Percentiles rank a stretch among this genome's conserved stretches.
phyloP scores from a whole-genome alignment of 495 filamentous ascomycete species.

The Penicillium bialowiezense region DNA sequence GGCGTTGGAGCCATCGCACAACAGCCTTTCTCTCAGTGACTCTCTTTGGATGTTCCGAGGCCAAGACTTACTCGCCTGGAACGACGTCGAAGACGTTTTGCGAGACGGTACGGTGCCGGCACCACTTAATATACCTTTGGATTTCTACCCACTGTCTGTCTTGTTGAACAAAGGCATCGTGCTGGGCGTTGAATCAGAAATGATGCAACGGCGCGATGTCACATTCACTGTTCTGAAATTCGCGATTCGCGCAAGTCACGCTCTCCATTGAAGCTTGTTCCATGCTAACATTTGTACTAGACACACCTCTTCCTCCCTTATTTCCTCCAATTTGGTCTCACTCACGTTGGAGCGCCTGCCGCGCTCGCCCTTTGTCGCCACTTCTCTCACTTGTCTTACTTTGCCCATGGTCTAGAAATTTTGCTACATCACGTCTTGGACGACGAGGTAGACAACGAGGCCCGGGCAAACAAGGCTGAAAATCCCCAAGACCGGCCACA shows the following conservation, averaged over 20 bases:
- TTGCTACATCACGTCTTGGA: conserved; percentile 92
- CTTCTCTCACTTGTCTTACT: conserved; percentile 83
- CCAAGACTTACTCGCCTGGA: conserved; percentile 74
- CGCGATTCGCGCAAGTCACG: conserved; percentile 66
- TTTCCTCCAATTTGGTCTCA: conserved; percentile 73
- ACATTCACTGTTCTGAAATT: conserved; percentile 84
- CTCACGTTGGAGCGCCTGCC: conserved; percentile 65
- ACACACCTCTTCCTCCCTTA: conserved; percentile 90
- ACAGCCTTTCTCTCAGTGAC: conserved; percentile 63
- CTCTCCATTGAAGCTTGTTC: neutral
- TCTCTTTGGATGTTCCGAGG: conserved; percentile 96
- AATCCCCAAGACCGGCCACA: conserved; percentile 33
- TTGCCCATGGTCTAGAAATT: conserved; percentile 88
- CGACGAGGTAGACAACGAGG: conserved; percentile 82
- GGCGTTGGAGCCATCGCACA: conserved; percentile 39
- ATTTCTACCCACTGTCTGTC: conserved; percentile 94
- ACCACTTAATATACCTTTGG: conserved; percentile 55
- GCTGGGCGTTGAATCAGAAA: conserved; percentile 85
- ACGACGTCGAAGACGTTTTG: conserved; percentile 85
- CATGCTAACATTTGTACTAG: conserved; percentile 40
- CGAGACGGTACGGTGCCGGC: conserved; percentile 47
- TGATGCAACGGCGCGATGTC: conserved; percentile 85
- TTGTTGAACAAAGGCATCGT: conserved; percentile 82
- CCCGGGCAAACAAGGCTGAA: conserved; percentile 51
- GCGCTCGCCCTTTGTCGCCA: conserved; percentile 76